Conservation (phyloP, 805 yeast species). For the Ogataea angusta region DNA sequence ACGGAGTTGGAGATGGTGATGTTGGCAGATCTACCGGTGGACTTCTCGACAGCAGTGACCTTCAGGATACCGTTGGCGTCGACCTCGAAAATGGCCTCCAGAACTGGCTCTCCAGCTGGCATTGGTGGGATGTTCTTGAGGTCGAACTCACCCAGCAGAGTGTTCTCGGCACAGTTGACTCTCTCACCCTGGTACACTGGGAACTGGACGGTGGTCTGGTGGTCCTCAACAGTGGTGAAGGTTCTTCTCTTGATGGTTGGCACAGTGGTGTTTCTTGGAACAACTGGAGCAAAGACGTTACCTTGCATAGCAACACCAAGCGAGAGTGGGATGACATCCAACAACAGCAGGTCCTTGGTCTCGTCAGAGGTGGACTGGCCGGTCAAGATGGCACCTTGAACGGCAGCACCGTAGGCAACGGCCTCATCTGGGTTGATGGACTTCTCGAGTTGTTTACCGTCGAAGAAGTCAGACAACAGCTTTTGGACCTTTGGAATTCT, state of each 20-base stretch:
- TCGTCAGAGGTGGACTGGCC: slow-evolving; percentile 87
- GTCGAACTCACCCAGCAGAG: slow-evolving; percentile 97
- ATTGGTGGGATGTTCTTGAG: slow-evolving; percentile 97
- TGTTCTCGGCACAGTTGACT: slow-evolving; percentile 97
- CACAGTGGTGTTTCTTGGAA: slow-evolving; percentile 98
- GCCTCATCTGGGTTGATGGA: slow-evolving; percentile 99
- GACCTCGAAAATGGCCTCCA: slow-evolving; percentile 97
- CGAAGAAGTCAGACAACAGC: slow-evolving; percentile 89
- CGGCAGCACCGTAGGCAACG: slow-evolving; percentile 99
- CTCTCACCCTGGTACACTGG: slow-evolving; percentile 99
- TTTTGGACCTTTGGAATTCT: slow-evolving; percentile 98
- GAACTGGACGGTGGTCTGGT: slow-evolving; percentile 98
- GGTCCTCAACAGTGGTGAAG: slow-evolving; percentile 97
- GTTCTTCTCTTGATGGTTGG: slow-evolving; percentile 99
- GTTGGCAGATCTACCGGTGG: slow-evolving; percentile 97
- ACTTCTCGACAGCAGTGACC: slow-evolving; percentile 98
- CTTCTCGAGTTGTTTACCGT: slow-evolving; percentile 95
- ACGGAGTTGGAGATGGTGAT: slow-evolving; percentile 98
- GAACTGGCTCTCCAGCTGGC: slow-evolving; percentile 98
- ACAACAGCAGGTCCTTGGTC: slow-evolving; percentile 90
- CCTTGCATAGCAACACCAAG: slow-evolving; percentile 99
- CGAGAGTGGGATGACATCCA: slow-evolving; percentile 97
- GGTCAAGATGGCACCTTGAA: slow-evolving; percentile 97
- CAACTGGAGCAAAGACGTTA: slow-evolving; percentile 97
- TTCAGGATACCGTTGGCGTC: slow-evolving; percentile 99